These are phyloP conservation scores for Flaveria bidentis DNA, from an alignment of 129 eudicot genomes.

Conservation along the genomic window DNA sequence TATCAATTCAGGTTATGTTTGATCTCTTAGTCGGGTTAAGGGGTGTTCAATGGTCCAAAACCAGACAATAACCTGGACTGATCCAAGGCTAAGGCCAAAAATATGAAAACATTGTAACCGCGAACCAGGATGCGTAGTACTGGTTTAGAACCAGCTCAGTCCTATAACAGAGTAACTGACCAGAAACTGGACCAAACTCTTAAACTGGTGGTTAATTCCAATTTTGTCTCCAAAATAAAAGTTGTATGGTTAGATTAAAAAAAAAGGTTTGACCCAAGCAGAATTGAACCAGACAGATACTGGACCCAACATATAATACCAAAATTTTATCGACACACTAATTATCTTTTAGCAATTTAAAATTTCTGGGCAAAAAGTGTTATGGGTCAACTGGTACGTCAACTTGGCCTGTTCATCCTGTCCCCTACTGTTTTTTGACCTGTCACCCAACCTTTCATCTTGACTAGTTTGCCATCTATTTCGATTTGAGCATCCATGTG, in stretches of 20 bases:
- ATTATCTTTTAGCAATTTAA: background rate
- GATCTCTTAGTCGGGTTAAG: background rate
- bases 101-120: background rate
- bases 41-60: background rate
- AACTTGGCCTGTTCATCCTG: background rate
- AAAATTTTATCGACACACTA: background rate
- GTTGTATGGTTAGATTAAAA: background rate
- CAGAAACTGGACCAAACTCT: background rate
- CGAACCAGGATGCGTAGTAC: background rate
- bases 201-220: background rate
- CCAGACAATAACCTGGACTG: background rate
- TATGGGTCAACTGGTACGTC: background rate
- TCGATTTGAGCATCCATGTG: constrained; percentile 2
- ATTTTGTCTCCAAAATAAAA: background rate
- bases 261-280: background rate
- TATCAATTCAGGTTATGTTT: background rate
- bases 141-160: background rate
- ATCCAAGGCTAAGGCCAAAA: background rate
- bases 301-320: background rate
- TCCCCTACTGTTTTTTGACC: background rate
- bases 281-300: background rate
- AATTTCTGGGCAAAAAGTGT: background rate
- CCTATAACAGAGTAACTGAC: background rate
- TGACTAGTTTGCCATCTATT: background rate
- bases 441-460: background rate